Evolutionary conservation across 2,329 filamentous ascomycete species (phyloP).

Genomic region (Botrytis galanthina): DNA sequence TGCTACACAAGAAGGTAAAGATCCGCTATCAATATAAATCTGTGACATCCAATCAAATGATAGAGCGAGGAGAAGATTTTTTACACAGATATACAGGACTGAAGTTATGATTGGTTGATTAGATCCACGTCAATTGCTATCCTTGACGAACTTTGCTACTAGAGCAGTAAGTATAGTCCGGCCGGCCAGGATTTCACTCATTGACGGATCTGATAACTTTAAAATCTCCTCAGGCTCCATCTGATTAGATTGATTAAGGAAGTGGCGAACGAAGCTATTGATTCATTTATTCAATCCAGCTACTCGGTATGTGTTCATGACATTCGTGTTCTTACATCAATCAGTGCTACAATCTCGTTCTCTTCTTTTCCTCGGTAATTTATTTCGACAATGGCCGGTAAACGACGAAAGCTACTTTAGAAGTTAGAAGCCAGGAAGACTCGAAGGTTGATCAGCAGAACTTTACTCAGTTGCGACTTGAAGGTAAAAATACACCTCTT

Average conservation of each 20-base stretch:
- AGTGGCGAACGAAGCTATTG: neutral
- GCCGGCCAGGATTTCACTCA: neutral
- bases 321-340: neutral
- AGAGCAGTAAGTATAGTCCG: neutral
- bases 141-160: neutral
- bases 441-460: neutral
- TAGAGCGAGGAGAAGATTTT: neutral
- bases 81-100: neutral
- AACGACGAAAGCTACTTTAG: neutral
- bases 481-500: neutral
- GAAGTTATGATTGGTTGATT: neutral
- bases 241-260: conserved; percentile 7
- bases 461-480: neutral
- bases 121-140: neutral
- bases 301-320: neutral
- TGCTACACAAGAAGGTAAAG: neutral
- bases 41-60: neutral
- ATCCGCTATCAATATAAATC: neutral
- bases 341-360: neutral
- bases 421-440: neutral
- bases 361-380: neutral
- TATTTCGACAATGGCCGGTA: neutral
- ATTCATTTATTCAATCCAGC: neutral
- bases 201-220: conserved; percentile 18
- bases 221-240: neutral